Conservation (phyloP, 257 asterid species). For the Solanum pennellii region DNA sequence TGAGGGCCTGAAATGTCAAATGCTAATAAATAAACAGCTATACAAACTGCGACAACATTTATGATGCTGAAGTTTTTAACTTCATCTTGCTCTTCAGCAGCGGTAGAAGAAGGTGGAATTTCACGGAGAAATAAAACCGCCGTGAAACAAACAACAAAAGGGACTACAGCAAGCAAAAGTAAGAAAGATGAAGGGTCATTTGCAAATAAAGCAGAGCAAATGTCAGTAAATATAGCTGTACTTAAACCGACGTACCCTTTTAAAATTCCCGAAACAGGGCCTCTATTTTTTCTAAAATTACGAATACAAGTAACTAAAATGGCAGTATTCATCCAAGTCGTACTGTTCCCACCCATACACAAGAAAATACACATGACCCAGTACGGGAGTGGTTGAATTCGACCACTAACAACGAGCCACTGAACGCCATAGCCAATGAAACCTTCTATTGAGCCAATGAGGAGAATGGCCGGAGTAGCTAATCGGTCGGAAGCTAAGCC, state of each 20-base stretch:
- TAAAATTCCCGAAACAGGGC: conserved; percentile 11
- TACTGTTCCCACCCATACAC: conserved; percentile 26
- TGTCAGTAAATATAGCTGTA: conserved; percentile 12
- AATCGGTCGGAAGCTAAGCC: conserved; percentile 10
- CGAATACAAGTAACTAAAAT: conserved; percentile 20
- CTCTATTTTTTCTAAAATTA: conserved; percentile 15
- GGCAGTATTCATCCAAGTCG: conserved; percentile 27
- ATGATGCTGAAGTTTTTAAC: neutral
- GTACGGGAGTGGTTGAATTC: conserved; percentile 12
- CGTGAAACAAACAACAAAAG: neutral
- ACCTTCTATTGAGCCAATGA: conserved; percentile 10
- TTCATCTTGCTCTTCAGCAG: conserved; percentile 2
- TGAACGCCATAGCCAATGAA: conserved; percentile 14
- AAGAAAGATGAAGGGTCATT: neutral
- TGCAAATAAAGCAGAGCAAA: conserved; percentile 9
- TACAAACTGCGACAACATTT: neutral
- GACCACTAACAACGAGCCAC: conserved; percentile 11
- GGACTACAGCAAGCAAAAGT: conserved; percentile 1
- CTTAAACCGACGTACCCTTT: conserved; percentile 17
- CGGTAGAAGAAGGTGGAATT: neutral
- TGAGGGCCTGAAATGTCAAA: conserved; percentile 12
- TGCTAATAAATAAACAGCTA: neutral
- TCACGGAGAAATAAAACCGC: conserved; percentile 6
- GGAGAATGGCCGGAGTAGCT: neutral
- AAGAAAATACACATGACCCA: conserved; percentile 21